phyloP scores from a whole-genome alignment of 495 filamentous ascomycete genomes.

The Collariella sp. region DNA sequence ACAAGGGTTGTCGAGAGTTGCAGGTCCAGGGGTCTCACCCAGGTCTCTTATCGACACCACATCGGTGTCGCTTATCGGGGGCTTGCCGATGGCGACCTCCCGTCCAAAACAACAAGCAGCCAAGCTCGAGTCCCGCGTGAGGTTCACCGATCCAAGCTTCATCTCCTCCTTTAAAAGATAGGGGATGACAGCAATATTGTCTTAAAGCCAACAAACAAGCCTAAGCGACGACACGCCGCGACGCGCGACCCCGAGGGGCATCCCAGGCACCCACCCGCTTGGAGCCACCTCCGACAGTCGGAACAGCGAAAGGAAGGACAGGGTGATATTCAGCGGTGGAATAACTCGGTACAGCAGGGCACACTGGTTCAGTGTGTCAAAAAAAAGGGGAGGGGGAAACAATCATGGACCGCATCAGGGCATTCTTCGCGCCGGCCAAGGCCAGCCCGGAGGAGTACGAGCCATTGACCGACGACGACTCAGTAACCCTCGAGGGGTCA shows the following conservation, averaged over 20 bases:
- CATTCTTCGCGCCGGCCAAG: slow-evolving; percentile 22
- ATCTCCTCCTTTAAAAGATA: neutral
- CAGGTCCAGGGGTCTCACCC: too few relatives aligned
- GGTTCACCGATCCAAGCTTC: neutral
- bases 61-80: neutral
- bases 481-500: slow-evolving; percentile 24
- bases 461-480: slow-evolving; percentile 40
- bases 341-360: neutral
- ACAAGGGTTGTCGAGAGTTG: too few relatives aligned
- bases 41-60: too few relatives aligned
- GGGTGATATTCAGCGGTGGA: neutral
- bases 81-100: neutral
- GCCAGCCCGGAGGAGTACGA: slow-evolving; percentile 47
- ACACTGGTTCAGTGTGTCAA: too few relatives aligned
- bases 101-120: neutral
- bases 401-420: slow-evolving; percentile 26
- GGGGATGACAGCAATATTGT: neutral
- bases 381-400: too few relatives aligned
- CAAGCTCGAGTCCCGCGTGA: neutral
- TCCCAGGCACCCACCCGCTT: neutral
- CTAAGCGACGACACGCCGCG: too few relatives aligned
- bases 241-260: too few relatives aligned
- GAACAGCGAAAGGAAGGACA: too few relatives aligned
- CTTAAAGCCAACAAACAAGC: neutral
- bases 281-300: neutral